These are phyloP conservation scores for Musa schizocarpa DNA, from an alignment of 176 grass and related monocot genomes.

Conservation along the genomic window DNA sequence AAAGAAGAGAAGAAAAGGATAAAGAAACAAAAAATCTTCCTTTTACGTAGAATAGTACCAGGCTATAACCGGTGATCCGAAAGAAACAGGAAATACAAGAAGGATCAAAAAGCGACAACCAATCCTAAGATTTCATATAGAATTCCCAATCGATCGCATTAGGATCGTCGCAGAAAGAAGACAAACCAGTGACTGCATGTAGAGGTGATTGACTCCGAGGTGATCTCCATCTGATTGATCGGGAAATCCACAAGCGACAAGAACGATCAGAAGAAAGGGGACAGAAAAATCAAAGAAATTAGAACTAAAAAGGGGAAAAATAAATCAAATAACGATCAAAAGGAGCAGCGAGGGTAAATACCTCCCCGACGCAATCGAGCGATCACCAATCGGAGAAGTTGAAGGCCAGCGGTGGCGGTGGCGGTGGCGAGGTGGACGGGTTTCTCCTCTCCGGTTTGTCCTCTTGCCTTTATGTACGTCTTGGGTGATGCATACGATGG, in stretches of 20 bases:
- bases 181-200: constrained; percentile 8
- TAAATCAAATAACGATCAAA: not conserved
- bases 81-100: not conserved
- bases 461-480: not conserved
- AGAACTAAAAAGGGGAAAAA: not conserved
- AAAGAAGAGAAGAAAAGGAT: not conserved
- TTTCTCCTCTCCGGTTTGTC: not conserved
- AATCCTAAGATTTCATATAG: not conserved
- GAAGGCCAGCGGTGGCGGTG: not conserved
- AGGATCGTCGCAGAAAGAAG: not conserved
- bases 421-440: not conserved
- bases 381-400: not conserved
- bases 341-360: not conserved
- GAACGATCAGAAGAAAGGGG: not conserved
- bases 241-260: not conserved
- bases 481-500: not conserved
- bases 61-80: not conserved
- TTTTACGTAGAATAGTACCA: not conserved
- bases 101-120: not conserved
- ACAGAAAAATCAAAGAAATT: not conserved
- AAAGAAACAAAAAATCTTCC: not conserved
- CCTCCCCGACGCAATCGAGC: not conserved
- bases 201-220: constrained; percentile 13
- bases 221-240: constrained; percentile 11
- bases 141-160: not conserved